Evolutionary conservation across 108 stramenopile species (phyloP).

Genomic region (Chaetoceros tenuissimus): DNA sequence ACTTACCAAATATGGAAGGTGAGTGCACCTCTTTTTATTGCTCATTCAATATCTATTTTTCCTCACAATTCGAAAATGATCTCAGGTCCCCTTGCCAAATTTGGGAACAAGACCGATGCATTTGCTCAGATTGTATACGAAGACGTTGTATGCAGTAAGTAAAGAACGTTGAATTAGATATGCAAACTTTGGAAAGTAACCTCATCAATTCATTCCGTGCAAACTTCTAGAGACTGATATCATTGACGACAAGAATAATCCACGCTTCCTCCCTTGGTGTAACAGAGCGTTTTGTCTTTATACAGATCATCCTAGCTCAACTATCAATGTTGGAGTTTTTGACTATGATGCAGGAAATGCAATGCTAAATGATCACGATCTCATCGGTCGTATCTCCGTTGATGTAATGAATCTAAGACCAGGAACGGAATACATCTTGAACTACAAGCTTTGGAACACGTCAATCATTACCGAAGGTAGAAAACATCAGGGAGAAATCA

Average conservation of each 20-base stretch:
- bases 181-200: neutral
- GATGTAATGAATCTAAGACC: constrained; percentile 53
- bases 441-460: constrained; percentile 49
- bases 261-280: constrained; percentile 74
- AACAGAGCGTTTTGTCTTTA: constrained; percentile 65
- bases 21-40: no score
- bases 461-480: constrained; percentile 15
- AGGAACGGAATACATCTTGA: constrained; percentile 50
- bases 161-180: constrained; percentile 5
- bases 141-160: constrained; percentile 23
- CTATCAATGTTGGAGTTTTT: constrained; percentile 59
- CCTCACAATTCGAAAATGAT: no score
- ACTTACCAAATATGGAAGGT: constrained; percentile 61
- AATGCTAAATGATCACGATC: constrained; percentile 35
- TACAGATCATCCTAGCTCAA: constrained; percentile 55
- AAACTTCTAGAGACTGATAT: constrained; percentile 41
- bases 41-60: no score
- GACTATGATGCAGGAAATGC: constrained; percentile 45
- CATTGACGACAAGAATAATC: constrained; percentile 63
- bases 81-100: constrained; percentile 20
- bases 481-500: constrained; percentile 23
- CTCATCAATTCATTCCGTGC: neutral
- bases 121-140: constrained; percentile 65
- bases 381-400: constrained; percentile 61
- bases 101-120: constrained; percentile 70